Evolutionary conservation across 805 yeast species (phyloP).

Genomic region (Yarrowia divulgata): DNA sequence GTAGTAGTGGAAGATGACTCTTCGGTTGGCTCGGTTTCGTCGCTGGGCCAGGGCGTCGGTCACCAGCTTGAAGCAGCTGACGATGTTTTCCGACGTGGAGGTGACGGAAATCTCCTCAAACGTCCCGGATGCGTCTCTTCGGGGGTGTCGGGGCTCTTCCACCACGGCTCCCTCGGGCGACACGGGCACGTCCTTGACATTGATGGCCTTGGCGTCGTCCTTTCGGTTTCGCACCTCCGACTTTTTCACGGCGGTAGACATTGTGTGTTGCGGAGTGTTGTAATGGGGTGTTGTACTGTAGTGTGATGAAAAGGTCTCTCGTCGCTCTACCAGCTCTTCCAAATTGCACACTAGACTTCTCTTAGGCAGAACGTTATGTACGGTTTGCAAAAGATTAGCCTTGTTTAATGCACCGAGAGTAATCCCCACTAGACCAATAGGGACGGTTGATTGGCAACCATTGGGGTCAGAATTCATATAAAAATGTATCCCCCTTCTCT

Average conservation of each 20-base stretch:
- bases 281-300: background rate
- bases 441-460: background rate
- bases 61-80: conserved; percentile 37
- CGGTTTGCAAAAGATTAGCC: background rate
- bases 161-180: conserved; percentile 27
- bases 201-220: conserved; percentile 35
- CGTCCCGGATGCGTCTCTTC: conserved; percentile 11
- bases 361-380: background rate
- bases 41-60: conserved; percentile 41
- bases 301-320: background rate
- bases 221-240: conserved; percentile 28
- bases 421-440: background rate
- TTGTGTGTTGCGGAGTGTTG: background rate
- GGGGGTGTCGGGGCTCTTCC: conserved; percentile 33
- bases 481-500: background rate
- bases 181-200: conserved; percentile 36
- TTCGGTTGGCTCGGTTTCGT: conserved; percentile 39
- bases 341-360: background rate
- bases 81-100: conserved; percentile 30
- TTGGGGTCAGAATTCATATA: too few relatives aligned
- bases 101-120: conserved; percentile 39
- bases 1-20: conserved; percentile 34
- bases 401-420: background rate
- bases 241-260: conserved; percentile 24
- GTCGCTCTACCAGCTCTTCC: too few relatives aligned